Percentiles rank a stretch among this genome's conserved stretches.
These are phyloP conservation scores for Calonectria leucothoes DNA, from an alignment of 2,329 filamentous ascomycete species.

Conservation along the genomic window DNA sequence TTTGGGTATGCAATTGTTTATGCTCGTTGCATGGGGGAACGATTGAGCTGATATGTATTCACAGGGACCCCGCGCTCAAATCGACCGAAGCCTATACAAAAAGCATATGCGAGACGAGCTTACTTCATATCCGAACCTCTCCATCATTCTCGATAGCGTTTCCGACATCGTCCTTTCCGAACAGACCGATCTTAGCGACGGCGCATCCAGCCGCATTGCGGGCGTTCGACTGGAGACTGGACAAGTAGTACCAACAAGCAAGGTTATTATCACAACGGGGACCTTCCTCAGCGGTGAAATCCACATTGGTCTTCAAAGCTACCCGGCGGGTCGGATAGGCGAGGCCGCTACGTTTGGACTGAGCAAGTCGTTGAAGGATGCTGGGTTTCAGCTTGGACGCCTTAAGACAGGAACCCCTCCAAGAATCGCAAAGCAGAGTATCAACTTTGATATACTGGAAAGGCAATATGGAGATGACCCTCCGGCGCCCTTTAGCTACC, in stretches of 20 bases:
- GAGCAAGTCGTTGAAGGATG: constrained; percentile 88
- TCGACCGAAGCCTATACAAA: constrained; percentile 90
- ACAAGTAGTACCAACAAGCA: constrained; percentile 80
- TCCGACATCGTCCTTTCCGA: constrained; percentile 84
- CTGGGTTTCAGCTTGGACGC: constrained; percentile 89
- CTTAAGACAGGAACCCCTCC: constrained; percentile 97
- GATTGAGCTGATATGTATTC: not conserved
- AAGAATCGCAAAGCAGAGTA: constrained; percentile 82
- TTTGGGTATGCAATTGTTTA: constrained; percentile 71
- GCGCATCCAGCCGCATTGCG: constrained; percentile 77
- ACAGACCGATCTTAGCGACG: constrained; percentile 52
- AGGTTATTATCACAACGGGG: constrained; percentile 94
- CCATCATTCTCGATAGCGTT: constrained; percentile 86
- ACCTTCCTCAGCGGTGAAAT: constrained; percentile 97
- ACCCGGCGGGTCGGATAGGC: constrained; percentile 90
- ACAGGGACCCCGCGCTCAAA: constrained; percentile 89
- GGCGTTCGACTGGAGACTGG: constrained; percentile 91
- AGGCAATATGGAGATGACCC: constrained; percentile 85
- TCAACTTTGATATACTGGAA: constrained; percentile 80
- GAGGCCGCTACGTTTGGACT: constrained; percentile 93
- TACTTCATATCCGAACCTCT: constrained; percentile 79
- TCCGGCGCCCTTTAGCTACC: constrained; percentile 89
- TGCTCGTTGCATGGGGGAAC: not conserved
- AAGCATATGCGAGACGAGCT: constrained; percentile 92
- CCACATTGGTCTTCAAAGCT: constrained; percentile 88